Conservation (phyloP, 495 filamentous ascomycete species). For the Bacidia gigantensis region DNA sequence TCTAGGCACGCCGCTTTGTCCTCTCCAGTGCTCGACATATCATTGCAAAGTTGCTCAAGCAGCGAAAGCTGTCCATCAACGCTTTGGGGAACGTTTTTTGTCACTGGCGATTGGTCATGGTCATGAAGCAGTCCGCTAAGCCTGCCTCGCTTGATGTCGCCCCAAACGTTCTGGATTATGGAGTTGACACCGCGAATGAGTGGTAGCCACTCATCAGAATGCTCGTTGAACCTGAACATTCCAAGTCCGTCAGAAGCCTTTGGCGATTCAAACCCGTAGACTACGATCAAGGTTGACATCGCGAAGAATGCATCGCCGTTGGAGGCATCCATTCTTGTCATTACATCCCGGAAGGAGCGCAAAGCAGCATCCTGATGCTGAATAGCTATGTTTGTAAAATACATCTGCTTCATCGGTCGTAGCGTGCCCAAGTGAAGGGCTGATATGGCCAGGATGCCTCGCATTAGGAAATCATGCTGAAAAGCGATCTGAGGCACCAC, state of each 20-base stretch:
- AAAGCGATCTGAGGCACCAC: slow-evolving; percentile 31
- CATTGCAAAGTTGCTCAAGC: slow-evolving; percentile 24
- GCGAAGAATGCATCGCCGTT: slow-evolving; percentile 35
- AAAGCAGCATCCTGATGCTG: slow-evolving; percentile 30
- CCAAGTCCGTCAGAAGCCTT: slow-evolving; percentile 25
- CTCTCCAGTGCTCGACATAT: slow-evolving; percentile 22
- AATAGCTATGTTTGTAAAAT: slow-evolving; percentile 25
- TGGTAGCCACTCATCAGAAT: slow-evolving; percentile 31
- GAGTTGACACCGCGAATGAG: slow-evolving; percentile 29
- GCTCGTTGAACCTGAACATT: slow-evolving; percentile 21
- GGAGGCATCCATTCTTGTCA: slow-evolving; percentile 20
- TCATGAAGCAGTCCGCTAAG: slow-evolving; percentile 24
- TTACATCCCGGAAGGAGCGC: slow-evolving; percentile 23
- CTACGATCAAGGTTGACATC: slow-evolving; percentile 31
- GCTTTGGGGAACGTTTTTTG: slow-evolving; percentile 16
- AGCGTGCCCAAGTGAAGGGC: slow-evolving; percentile 31
- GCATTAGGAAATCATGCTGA: slow-evolving; percentile 30
- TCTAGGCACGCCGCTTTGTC: slow-evolving; percentile 24
- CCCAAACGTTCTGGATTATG: slow-evolving; percentile 22
- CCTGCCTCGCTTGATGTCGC: slow-evolving; percentile 24
- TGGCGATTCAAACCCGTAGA: slow-evolving; percentile 32
- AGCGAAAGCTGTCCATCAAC: slow-evolving; percentile 29
- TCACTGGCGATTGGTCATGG: slow-evolving; percentile 27
- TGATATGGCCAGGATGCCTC: slow-evolving; percentile 31
- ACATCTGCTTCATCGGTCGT: slow-evolving; percentile 19